Base-by-base conservation (phyloP, 73 alveolate genomes). In the Paramecium caudatum region DNA sequence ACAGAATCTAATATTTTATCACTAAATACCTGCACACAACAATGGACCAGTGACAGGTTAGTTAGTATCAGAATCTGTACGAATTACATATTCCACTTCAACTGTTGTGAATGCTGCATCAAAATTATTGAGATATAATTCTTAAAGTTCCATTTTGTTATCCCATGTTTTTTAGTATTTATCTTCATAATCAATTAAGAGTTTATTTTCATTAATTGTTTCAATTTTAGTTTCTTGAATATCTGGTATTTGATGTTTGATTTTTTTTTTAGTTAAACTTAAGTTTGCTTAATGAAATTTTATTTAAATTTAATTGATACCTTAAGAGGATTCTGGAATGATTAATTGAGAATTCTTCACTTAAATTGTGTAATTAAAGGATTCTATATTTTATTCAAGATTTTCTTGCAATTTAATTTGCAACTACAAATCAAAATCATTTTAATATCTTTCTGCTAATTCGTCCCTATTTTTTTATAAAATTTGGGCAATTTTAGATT, bases 141-240 rank as follows among this genome's bases (percentile, higher is more conserved):
- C 80, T 10, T 55, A 1, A 3, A 55, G 30, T 55, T 55, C 80
- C 2, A 55, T 27, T 55, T 55, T 55, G 30, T 55, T 55, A 55
- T 55, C 80, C 8, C 23, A 27, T 17, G 41, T 55, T 55, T 21
- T 55, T 0, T 37, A 55, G 30, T 10, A 55, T 55, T 55, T 55
- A 55, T 55, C 80, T 55, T 55, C 80, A 23, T 55, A 55, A 55
- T 55, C 80, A 3, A 55, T 55, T 27, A 55, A 55, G 23, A 55
- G 30, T 55, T 55, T 55, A 10, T 55, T 55, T 25, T 55, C 1
- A 10, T 21, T 9, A 27, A 55, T 9, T 9, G 30, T 55, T 1
- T 55, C 80, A 3, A 43, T 55, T 4, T 55, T 55, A 4, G 23
- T 8, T 9, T 55, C 80, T 27, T 27, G 30, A 10, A 55, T 55